Conservation (phyloP, 2,329 filamentous ascomycete species). For the Colletotrichum abscissum region DNA sequence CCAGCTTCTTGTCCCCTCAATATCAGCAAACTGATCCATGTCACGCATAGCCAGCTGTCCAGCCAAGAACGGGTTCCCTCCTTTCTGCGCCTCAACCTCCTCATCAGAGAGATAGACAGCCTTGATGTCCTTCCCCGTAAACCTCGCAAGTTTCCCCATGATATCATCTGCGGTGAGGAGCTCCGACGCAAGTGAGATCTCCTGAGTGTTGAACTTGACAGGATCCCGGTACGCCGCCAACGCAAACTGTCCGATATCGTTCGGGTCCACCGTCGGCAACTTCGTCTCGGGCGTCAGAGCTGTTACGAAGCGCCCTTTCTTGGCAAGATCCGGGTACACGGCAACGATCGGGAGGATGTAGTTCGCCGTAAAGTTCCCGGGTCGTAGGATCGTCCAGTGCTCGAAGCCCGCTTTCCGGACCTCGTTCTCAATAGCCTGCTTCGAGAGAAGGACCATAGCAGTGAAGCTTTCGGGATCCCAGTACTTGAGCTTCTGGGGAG, state of each 20-base stretch:
- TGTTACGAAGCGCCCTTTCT: slow-evolving; percentile 50
- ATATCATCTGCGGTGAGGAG: slow-evolving; percentile 49
- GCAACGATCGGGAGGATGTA: slow-evolving; percentile 53
- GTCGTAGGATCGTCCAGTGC: slow-evolving; percentile 61
- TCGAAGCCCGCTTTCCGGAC: slow-evolving; percentile 50
- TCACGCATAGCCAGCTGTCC: slow-evolving; percentile 50
- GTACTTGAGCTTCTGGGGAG: slow-evolving; percentile 42
- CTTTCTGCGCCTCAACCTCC: slow-evolving; percentile 50
- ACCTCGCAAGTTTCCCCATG: slow-evolving; percentile 47
- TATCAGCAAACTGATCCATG: slow-evolving; percentile 49
- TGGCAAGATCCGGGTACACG: slow-evolving; percentile 52
- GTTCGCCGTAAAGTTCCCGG: slow-evolving; percentile 64
- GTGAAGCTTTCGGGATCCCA: slow-evolving; percentile 43
- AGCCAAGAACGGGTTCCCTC: slow-evolving; percentile 49
- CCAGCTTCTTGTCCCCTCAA: slow-evolving; percentile 48
- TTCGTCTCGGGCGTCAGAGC: slow-evolving; percentile 47
- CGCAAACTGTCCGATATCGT: slow-evolving; percentile 59
- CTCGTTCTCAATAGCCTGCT: slow-evolving; percentile 54
- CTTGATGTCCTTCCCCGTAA: slow-evolving; percentile 48
- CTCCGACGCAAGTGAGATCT: slow-evolving; percentile 55
- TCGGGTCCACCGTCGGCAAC: slow-evolving; percentile 56
- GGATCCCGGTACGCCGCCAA: slow-evolving; percentile 56
- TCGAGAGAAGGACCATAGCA: slow-evolving; percentile 48
- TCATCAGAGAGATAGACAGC: slow-evolving; percentile 52
- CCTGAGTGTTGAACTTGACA: slow-evolving; percentile 50